These are phyloP conservation scores for Kuraishia borneana DNA, from an alignment of 805 yeast genomes.

Conservation along the genomic window DNA sequence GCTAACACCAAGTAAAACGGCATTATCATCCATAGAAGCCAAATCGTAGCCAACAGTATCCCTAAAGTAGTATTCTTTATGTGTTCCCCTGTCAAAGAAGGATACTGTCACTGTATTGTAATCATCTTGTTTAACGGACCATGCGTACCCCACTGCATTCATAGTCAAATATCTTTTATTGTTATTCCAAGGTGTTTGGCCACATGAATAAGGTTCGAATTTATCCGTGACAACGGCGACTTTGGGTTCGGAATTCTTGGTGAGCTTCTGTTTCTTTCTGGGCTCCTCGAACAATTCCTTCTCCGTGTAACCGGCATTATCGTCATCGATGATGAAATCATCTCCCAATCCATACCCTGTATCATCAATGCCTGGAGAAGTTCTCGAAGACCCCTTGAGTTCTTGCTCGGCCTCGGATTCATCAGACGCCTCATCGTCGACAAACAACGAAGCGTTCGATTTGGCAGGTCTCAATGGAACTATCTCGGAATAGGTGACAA, in stretches of 20 bases:
- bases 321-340: conserved; percentile 56
- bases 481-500: conserved; percentile 13
- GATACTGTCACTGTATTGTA: conserved; percentile 72
- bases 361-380: conserved; percentile 6
- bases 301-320: conserved; percentile 33
- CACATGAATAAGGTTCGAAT: conserved; percentile 63
- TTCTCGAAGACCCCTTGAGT: not conserved
- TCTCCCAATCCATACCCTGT: conserved; percentile 11
- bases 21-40: conserved; percentile 60
- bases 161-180: conserved; percentile 71
- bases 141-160: conserved; percentile 71
- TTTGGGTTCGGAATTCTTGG: not conserved
- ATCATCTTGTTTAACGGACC: conserved; percentile 56
- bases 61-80: conserved; percentile 76
- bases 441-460: conserved; percentile 4
- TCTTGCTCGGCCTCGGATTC: conserved; percentile 5
- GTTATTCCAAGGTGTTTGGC: conserved; percentile 73
- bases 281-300: conserved; percentile 2
- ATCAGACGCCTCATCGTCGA: conserved; percentile 8
- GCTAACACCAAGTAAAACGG: conserved; percentile 48
- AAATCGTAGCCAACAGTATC: conserved; percentile 64
- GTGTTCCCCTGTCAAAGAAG: conserved; percentile 69
- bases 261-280: not conserved
- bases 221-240: not conserved
- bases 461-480: not conserved